phyloP scores from a whole-genome alignment of 257 asterid species.

The Orobanche coerulescens region DNA sequence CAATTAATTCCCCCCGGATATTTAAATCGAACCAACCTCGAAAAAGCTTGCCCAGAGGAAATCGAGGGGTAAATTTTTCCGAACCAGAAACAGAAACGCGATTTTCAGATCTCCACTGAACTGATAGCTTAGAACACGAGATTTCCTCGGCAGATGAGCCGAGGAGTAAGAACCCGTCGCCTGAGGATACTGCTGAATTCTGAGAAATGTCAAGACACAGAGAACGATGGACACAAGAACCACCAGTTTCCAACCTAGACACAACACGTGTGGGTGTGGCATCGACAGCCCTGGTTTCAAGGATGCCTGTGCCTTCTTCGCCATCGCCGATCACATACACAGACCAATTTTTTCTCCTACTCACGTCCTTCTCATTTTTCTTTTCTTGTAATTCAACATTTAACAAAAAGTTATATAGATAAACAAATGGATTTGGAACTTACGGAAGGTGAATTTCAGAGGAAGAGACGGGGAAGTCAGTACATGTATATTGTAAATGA shows the following conservation, averaged over 20 bases:
- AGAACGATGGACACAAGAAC: slow-evolving; percentile 39
- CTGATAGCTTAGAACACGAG: slow-evolving; percentile 30
- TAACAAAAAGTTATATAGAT: not conserved
- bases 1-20: not conserved
- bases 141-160: slow-evolving; percentile 28
- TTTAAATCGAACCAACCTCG: slow-evolving; percentile 45
- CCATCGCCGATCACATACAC: slow-evolving; percentile 26
- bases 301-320: slow-evolving; percentile 36
- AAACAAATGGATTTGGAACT: not conserved
- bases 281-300: slow-evolving; percentile 37
- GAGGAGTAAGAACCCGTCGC: slow-evolving; percentile 24
- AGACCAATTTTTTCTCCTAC: slow-evolving; percentile 18
- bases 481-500: slow-evolving; percentile 18
- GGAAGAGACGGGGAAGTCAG: slow-evolving; percentile 1
- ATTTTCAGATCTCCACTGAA: slow-evolving; percentile 63
- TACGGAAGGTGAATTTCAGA: not conserved
- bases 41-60: slow-evolving; percentile 86
- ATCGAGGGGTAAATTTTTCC: slow-evolving; percentile 79
- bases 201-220: slow-evolving; percentile 51
- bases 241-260: slow-evolving; percentile 68
- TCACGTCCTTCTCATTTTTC: slow-evolving; percentile 32
- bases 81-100: slow-evolving; percentile 68
- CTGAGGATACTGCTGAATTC: slow-evolving; percentile 56
- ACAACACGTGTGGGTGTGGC: slow-evolving; percentile 45
- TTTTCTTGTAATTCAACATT: slow-evolving; percentile 29